A percentile compares a stretch with the other conserved stretches of the same genome.
phyloP scores from a whole-genome alignment of 768 basidiomycete species.

The Grammothele lineata region DNA sequence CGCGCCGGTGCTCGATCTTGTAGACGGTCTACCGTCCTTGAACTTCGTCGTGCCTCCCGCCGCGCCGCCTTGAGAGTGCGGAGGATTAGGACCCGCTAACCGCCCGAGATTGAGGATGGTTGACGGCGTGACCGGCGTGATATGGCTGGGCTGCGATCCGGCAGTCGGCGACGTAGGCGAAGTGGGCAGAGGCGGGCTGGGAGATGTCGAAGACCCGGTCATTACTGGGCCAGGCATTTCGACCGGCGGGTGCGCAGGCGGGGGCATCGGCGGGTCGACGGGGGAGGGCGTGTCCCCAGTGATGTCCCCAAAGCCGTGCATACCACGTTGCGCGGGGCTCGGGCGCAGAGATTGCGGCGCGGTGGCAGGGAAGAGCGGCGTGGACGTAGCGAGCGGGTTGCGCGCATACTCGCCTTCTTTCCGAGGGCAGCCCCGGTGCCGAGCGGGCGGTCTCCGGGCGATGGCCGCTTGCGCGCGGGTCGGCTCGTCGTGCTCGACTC shows the following conservation, averaged over 20 bases:
- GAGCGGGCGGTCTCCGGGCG: constrained; percentile 41
- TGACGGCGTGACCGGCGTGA: constrained; percentile 84
- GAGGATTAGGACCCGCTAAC: constrained; percentile 46
- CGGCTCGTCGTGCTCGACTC: constrained; percentile 32
- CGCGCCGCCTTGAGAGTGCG: constrained; percentile 28
- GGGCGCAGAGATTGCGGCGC: constrained; percentile 31
- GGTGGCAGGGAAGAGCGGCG: constrained; percentile 41
- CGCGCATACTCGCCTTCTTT: constrained; percentile 14
- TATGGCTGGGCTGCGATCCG: constrained; percentile 27
- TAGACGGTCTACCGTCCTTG: constrained; percentile 9
- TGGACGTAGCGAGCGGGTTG: constrained; percentile 53
- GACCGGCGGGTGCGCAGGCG: constrained; percentile 57
- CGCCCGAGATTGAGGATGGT: constrained; percentile 87
- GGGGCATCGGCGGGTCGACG: constrained; percentile 86
- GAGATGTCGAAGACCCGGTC: constrained; percentile 83
- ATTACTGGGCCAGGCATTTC: constrained; percentile 60
- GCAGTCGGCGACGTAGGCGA: constrained; percentile 5
- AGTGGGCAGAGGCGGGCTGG: constrained; percentile 45
- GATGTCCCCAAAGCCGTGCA: constrained; percentile 21
- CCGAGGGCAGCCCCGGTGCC: constrained; percentile 2
- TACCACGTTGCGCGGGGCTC: constrained; percentile 37
- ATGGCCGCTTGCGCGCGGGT: constrained; percentile 50
- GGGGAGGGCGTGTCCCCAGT: constrained; percentile 72
- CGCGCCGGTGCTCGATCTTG: constrained; percentile 23
- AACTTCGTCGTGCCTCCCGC: constrained; percentile 18